Percentiles rank a stretch among this genome's conserved stretches.
phyloP scores from a whole-genome alignment of 345 rosid species.

The Rhodamnia rubescens region DNA sequence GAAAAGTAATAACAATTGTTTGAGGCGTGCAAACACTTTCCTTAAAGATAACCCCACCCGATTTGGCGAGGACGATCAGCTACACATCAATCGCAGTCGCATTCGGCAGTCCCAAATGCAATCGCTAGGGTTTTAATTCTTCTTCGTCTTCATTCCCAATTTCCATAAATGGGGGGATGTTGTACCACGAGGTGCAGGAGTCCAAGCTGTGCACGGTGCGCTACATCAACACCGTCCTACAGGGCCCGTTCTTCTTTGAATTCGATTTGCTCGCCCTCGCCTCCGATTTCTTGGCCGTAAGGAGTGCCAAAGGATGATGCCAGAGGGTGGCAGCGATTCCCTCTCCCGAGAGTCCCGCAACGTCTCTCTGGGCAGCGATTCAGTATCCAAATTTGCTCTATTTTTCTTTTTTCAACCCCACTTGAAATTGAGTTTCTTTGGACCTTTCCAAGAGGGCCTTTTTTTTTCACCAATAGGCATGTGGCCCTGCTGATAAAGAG shows the following conservation, averaged over 20 bases:
- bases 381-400: slow-evolving; percentile 66
- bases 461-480: too few relatives aligned
- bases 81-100: too few relatives aligned
- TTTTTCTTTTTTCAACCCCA: neutral
- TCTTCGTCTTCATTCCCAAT: neutral
- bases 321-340: slow-evolving; percentile 40
- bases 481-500: too few relatives aligned
- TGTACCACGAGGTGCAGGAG: slow-evolving; percentile 98
- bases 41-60: too few relatives aligned
- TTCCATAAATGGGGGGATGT: slow-evolving; percentile 59
- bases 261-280: slow-evolving; percentile 87
- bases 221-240: slow-evolving; percentile 84
- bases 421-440: neutral
- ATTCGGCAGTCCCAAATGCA: neutral
- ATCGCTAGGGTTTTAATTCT: neutral
- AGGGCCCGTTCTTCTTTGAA: slow-evolving; percentile 97
- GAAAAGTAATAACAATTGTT: too few relatives aligned
- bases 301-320: slow-evolving; percentile 30
- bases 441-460: neutral
- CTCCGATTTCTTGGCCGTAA: slow-evolving; percentile 60
- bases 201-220: slow-evolving; percentile 94
- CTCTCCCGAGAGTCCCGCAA: slow-evolving; percentile 77
- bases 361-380: slow-evolving; percentile 90
- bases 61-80: too few relatives aligned
- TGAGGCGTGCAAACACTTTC: too few relatives aligned